Percentiles rank a stretch among this genome's conserved stretches.
phyloP scores from a whole-genome alignment of 345 rosid genomes.

The Pseudoturritis turrita region DNA sequence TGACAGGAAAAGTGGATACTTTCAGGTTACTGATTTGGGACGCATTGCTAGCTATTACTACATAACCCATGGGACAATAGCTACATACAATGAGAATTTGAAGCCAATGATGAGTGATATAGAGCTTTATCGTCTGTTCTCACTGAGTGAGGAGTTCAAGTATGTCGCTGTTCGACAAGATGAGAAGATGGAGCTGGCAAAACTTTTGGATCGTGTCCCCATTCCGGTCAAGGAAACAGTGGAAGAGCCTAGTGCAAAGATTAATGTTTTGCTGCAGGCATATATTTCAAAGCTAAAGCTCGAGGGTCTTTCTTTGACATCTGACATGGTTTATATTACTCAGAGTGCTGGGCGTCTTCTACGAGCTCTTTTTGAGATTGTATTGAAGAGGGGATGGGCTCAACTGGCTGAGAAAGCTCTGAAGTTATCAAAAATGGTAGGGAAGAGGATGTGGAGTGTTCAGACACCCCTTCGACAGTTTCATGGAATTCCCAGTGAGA shows the following conservation, averaged over 20 bases:
- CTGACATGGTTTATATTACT: slow-evolving; percentile 85
- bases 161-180: slow-evolving; percentile 85
- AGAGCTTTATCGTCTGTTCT: slow-evolving; percentile 73
- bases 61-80: slow-evolving; percentile 76
- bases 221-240: slow-evolving; percentile 85
- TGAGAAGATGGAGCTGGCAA: slow-evolving; percentile 94
- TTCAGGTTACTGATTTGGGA: slow-evolving; percentile 92
- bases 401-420: slow-evolving; percentile 81
- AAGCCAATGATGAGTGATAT: slow-evolving; percentile 89
- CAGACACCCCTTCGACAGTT: slow-evolving; percentile 89
- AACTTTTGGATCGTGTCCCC: slow-evolving; percentile 77
- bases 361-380: slow-evolving; percentile 82
- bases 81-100: slow-evolving; percentile 75
- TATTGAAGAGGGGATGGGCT: slow-evolving; percentile 85
- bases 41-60: slow-evolving; percentile 91
- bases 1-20: slow-evolving; percentile 77
- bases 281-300: slow-evolving; percentile 85
- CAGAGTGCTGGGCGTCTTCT: slow-evolving; percentile 91
- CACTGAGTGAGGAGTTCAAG: slow-evolving; percentile 88
- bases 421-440: slow-evolving; percentile 80
- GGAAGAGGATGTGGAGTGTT: slow-evolving; percentile 90
- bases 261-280: slow-evolving; percentile 81
- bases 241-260: slow-evolving; percentile 89
- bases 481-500: slow-evolving; percentile 61
- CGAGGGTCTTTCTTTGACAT: slow-evolving; percentile 80